Evolutionary conservation across 495 filamentous ascomycete species (phyloP).

Genomic region (Penicillium angulare): DNA sequence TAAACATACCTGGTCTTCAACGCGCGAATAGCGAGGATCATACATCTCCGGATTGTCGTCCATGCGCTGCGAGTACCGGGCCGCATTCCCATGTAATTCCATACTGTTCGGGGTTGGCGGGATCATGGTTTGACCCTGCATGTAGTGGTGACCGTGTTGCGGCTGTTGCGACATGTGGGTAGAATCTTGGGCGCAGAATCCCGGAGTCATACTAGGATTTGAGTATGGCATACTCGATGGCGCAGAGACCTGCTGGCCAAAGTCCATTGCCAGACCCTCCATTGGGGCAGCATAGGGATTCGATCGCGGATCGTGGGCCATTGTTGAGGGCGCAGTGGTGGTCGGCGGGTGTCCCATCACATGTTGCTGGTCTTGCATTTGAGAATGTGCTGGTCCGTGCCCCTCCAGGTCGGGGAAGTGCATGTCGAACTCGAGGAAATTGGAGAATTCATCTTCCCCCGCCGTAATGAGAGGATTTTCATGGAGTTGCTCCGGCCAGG

Average conservation of each 20-base stretch:
- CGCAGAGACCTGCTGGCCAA: constrained; percentile 26
- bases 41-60: constrained; percentile 65
- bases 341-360: constrained; percentile 25
- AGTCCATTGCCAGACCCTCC: constrained; percentile 37
- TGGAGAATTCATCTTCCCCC: constrained; percentile 51
- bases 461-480: constrained; percentile 31
- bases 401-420: constrained; percentile 48
- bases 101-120: constrained; percentile 93
- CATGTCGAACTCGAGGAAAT: constrained; percentile 54
- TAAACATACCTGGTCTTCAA: constrained; percentile 72
- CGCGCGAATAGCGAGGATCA: constrained; percentile 63
- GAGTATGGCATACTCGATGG: constrained; percentile 15
- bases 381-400: constrained; percentile 38
- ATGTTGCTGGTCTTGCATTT: constrained; percentile 29
- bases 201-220: constrained; percentile 34
- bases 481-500: constrained; percentile 42
- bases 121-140: constrained; percentile 62
- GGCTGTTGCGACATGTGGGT: constrained; percentile 57
- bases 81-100: constrained; percentile 72
- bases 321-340: constrained; percentile 29
- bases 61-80: constrained; percentile 59
- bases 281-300: constrained; percentile 26
- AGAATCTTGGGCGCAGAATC: constrained; percentile 39
- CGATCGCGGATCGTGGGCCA: constrained; percentile 29
- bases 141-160: constrained; percentile 50